Base-by-base conservation (phyloP, 169 alveolate species). In the Plasmodium gallinaceum region DNA sequence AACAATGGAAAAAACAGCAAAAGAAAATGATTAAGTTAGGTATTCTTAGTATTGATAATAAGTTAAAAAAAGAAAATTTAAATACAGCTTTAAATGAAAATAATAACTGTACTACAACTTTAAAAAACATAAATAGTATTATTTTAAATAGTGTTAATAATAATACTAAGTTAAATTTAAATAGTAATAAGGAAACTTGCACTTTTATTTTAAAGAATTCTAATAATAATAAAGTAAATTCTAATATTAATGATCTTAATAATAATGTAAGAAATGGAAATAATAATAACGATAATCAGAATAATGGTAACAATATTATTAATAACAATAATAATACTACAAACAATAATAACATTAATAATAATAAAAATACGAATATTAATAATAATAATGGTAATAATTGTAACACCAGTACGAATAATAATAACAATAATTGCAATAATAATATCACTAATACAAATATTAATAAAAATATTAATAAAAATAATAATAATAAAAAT, bases 1-100 rank as follows among this genome's bases (percentile, higher is more conserved):
- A 93, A 92, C 93, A 91, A 54, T 94, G 97, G 96, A 93, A 95
- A 93, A 90, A 93, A 66, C 96, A 94, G 66, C 96, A 95, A 85
- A 91, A 91, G 69, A 78, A 74, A 65, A 57, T 46, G 57, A 72
- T 91, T 37, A 80, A 70, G 20, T 10, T 43, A 37, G 80, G 90
- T 32, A n/a, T 72, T 39, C 16, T 80, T 37, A 45, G 88, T 46
- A 16, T 1, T 26, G 87, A 76, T 7, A 57, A 24, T n/a, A 45
- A 57, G 83, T 48, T 48, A 37, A 88, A 48, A 10, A 57, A 42
- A n/a, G 70, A 61, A 20, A 48, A 24, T 14, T 68, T 73, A 66
- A 24, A 14, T 1, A 78, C 76, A 48, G 74, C 52, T 7, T 18
- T 39, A 16, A 48, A 22, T 0, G 32, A 52, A 58, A 71, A 22